phyloP scores from a whole-genome alignment of 495 filamentous ascomycete genomes.

The Cercophora newfieldiana region DNA sequence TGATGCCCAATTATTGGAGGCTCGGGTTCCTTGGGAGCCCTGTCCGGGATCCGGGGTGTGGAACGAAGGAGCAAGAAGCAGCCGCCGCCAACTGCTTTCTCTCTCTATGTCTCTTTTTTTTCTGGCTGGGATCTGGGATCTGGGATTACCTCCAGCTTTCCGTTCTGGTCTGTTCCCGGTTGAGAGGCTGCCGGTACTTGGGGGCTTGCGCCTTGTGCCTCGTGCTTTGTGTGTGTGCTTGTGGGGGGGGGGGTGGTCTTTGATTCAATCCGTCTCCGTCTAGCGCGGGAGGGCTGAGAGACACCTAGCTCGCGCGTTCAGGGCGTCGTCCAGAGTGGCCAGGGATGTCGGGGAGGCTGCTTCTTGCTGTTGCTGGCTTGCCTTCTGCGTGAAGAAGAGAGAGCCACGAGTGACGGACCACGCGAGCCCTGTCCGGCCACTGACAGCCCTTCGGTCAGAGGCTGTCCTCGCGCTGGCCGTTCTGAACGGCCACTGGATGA shows the following conservation, averaged over 20 bases:
- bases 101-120: background rate
- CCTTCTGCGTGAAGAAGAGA: background rate
- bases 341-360: constrained; percentile 10
- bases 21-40: constrained; percentile 20
- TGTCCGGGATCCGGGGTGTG: constrained; percentile 20
- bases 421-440: background rate
- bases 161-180: background rate
- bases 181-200: constrained; percentile 15
- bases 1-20: constrained; percentile 27
- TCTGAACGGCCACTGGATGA: background rate
- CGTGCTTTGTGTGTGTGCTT: too few species aligned
- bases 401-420: constrained; percentile 2
- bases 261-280: constrained; percentile 28
- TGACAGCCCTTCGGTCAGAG: background rate
- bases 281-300: constrained; percentile 40
- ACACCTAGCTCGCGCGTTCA: constrained; percentile 18
- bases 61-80: constrained; percentile 13
- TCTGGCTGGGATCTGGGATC: background rate
- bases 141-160: background rate
- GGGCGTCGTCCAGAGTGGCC: background rate
- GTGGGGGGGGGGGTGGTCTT: constrained; percentile 20
- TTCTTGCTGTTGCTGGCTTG: constrained; percentile 11
- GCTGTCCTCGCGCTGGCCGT: background rate
- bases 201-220: constrained; percentile 11
- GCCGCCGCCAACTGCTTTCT: background rate